Evolutionary conservation across 2,329 filamentous ascomycete genomes (phyloP).

Genomic region (Fusarium piperis): DNA sequence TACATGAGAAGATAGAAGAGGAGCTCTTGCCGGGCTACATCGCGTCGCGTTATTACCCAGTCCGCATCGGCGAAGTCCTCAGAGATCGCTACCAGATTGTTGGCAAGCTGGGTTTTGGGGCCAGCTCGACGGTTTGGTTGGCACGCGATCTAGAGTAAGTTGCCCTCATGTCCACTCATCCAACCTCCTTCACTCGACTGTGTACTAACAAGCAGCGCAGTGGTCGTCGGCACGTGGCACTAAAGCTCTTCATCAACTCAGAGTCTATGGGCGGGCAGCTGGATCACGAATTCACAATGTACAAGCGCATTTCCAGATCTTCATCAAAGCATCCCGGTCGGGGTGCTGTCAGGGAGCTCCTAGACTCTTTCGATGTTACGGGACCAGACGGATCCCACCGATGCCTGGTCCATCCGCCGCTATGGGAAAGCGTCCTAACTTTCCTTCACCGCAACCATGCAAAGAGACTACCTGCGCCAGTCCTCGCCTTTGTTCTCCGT

Average conservation of each 20-base stretch:
- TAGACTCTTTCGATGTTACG: slow-evolving; percentile 51
- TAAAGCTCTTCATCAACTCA: slow-evolving; percentile 46
- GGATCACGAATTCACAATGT: slow-evolving; percentile 54
- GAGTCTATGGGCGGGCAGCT: slow-evolving; percentile 37
- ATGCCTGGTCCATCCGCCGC: slow-evolving; percentile 52
- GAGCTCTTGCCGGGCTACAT: slow-evolving; percentile 33
- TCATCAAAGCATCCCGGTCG: slow-evolving; percentile 46
- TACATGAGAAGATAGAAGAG: slow-evolving; percentile 29
- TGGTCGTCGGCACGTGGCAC: slow-evolving; percentile 43
- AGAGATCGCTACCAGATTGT: slow-evolving; percentile 48
- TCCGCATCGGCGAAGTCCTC: slow-evolving; percentile 38
- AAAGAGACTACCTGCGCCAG: slow-evolving; percentile 46
- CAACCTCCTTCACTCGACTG: neutral
- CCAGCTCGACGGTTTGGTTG: slow-evolving; percentile 54
- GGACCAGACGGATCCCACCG: slow-evolving; percentile 49
- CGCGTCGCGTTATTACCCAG: slow-evolving; percentile 37
- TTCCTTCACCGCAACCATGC: slow-evolving; percentile 54
- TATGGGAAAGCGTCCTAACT: slow-evolving; percentile 53
- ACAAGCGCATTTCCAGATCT: slow-evolving; percentile 48
- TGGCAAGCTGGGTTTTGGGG: slow-evolving; percentile 54
- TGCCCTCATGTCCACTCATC: neutral
- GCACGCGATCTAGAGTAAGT: slow-evolving; percentile 45
- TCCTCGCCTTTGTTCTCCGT: slow-evolving; percentile 49
- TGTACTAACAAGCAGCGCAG: slow-evolving; percentile 22
- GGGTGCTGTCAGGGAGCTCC: slow-evolving; percentile 43